Percentiles rank a stretch among this genome's conserved stretches.
phyloP scores from a whole-genome alignment of 2,329 filamentous ascomycete genomes.

The Dactylellina leptospora region DNA sequence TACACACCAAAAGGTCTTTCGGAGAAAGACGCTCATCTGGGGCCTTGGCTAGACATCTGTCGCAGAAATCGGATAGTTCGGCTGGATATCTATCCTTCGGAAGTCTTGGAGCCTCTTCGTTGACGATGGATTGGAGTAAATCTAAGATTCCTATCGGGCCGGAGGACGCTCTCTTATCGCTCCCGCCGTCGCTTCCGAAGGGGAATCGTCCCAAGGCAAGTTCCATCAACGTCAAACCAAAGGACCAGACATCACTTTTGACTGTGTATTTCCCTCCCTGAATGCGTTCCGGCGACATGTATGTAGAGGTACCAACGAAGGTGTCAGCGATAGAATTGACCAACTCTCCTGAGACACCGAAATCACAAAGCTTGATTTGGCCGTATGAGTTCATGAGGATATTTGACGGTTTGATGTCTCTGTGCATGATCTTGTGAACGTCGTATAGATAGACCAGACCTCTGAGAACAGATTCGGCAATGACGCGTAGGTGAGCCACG shows the following conservation, averaged over 20 bases:
- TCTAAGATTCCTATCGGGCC: conserved; percentile 93
- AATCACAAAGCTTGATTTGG: conserved; percentile 96
- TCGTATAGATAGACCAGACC: conserved; percentile 95
- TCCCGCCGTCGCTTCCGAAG: conserved; percentile 79
- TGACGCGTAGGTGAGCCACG: conserved; percentile 96
- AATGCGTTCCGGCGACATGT: conserved; percentile 98
- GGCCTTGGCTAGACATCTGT: conserved; percentile 91
- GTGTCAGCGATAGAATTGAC: conserved; percentile 98
- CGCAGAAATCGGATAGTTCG: conserved; percentile 95
- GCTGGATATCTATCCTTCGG: conserved; percentile 97
- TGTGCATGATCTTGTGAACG: conserved; percentile 97
- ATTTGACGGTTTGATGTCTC: conserved; percentile 98
- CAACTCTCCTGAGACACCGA: conserved; percentile 96
- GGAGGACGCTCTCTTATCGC: conserved; percentile 71
- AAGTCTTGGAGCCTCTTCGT: conserved; percentile 90
- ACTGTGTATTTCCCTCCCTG: conserved; percentile 97
- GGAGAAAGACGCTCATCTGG: conserved; percentile 90
- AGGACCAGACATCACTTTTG: conserved; percentile 99
- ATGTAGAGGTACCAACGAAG: conserved; percentile 97
- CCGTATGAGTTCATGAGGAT: conserved; percentile 94
- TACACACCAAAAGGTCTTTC: conserved; percentile 77
- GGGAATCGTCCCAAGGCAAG: conserved; percentile 97
- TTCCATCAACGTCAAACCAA: conserved; percentile 94
- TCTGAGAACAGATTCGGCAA: conserved; percentile 91
- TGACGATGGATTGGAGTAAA: conserved; percentile 94